These are phyloP conservation scores for Vitis hybrid DNA, from an alignment of 177 flowering plant species.

Conservation along the genomic window DNA sequence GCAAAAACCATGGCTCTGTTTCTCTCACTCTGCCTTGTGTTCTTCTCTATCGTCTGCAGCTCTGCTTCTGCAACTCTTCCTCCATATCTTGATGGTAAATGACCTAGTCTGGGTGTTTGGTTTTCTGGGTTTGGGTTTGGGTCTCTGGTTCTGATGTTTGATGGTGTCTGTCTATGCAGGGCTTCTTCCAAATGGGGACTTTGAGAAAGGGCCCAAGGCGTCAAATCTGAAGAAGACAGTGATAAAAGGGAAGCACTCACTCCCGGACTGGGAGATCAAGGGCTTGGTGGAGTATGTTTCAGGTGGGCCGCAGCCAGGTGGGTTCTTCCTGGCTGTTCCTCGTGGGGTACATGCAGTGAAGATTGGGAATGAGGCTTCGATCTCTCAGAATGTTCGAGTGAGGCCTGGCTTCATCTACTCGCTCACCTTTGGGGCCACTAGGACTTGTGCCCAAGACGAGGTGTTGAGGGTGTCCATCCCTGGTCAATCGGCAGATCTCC, in stretches of 20 bases:
- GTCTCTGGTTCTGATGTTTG: not conserved
- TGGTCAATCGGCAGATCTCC: slow-evolving; percentile 16
- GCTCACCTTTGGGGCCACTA: slow-evolving; percentile 30
- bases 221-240: slow-evolving; percentile 25
- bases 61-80: not conserved
- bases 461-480: slow-evolving; percentile 16
- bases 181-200: slow-evolving; percentile 31
- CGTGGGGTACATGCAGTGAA: slow-evolving; percentile 32
- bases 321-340: slow-evolving; percentile 27
- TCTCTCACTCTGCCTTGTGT: slow-evolving; percentile 13
- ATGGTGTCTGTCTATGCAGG: slow-evolving; percentile 9
- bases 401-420: slow-evolving; percentile 22
- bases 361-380: slow-evolving; percentile 39
- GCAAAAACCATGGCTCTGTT: slow-evolving; percentile 10
- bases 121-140: not conserved
- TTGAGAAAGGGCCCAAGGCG: slow-evolving; percentile 21
- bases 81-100: slow-evolving; percentile 23
- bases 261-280: slow-evolving; percentile 34
- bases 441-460: slow-evolving; percentile 40
- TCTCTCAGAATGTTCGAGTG: slow-evolving; percentile 21
- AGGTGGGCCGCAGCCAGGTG: slow-evolving; percentile 37
- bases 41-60: slow-evolving; percentile 8
- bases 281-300: slow-evolving; percentile 34
- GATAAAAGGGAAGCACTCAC: slow-evolving; percentile 28
- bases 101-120: not conserved